Conservation (phyloP, 2,329 filamentous ascomycete species). For the Colletotrichum gloeosporioides region DNA sequence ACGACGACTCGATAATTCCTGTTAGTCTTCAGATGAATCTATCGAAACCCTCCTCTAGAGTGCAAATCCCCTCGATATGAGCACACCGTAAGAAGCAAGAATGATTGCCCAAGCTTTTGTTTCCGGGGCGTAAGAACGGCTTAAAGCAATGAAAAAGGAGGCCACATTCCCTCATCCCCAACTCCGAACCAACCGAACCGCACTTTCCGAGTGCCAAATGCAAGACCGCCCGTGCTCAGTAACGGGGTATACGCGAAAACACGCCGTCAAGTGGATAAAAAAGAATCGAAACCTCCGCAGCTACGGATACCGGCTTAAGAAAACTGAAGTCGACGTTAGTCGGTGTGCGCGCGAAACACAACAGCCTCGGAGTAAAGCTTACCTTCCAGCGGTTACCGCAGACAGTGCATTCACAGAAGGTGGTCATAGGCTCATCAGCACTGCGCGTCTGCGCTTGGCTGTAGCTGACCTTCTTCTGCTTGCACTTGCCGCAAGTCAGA, state of each 20-base stretch:
- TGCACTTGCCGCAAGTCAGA: slow-evolving; percentile 90
- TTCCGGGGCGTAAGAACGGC: neutral
- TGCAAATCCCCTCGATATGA: neutral
- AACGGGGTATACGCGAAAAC: slow-evolving; percentile 21
- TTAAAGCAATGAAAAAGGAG: slow-evolving; percentile 16
- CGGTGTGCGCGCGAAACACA: neutral
- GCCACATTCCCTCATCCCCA: slow-evolving; percentile 14
- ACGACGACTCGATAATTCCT: neutral
- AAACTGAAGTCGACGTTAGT: slow-evolving; percentile 23
- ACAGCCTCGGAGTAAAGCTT: slow-evolving; percentile 18
- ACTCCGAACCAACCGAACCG: slow-evolving; percentile 22
- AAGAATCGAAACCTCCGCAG: neutral
- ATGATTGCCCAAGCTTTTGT: neutral
- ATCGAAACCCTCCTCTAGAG: slow-evolving; percentile 18
- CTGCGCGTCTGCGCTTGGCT: slow-evolving; percentile 93
- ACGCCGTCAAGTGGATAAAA: slow-evolving; percentile 11
- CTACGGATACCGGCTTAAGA: slow-evolving; percentile 5
- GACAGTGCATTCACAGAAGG: slow-evolving; percentile 74
- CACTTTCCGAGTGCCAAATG: slow-evolving; percentile 19
- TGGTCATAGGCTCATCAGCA: slow-evolving; percentile 93
- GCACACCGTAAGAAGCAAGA: neutral
- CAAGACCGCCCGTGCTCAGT: slow-evolving; percentile 19
- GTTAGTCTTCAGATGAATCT: neutral
- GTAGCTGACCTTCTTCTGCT: slow-evolving; percentile 93
- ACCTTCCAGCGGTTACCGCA: slow-evolving; percentile 78